Evolutionary conservation across 306 rosid genomes (phyloP).

Genomic region (Trifolium pratense): DNA sequence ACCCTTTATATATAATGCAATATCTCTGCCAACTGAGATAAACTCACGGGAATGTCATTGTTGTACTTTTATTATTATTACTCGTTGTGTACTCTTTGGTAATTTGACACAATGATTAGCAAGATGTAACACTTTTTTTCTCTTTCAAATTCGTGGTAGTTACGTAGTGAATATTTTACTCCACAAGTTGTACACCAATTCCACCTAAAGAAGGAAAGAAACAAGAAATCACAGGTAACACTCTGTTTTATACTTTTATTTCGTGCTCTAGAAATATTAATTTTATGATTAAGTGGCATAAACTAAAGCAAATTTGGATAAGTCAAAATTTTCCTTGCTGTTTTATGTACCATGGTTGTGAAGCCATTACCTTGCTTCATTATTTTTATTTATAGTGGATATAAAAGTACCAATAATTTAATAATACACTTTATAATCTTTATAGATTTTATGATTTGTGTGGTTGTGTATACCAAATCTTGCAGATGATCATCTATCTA

Average conservation of each 20-base stretch:
- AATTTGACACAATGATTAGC: not conserved
- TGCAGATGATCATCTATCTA: not conserved
- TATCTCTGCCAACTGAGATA: no score
- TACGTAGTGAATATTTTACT: slow-evolving; percentile 52
- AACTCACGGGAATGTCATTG: no score
- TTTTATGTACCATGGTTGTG: slow-evolving; percentile 1
- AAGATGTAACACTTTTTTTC: slow-evolving; percentile 42
- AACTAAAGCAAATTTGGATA: slow-evolving; percentile 5
- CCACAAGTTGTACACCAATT: slow-evolving; percentile 30
- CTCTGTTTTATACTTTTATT: not conserved
- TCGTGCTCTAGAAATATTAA: not conserved
- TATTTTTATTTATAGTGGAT: slow-evolving; percentile 30
- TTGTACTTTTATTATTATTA: no score
- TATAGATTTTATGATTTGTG: not conserved
- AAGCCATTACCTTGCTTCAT: slow-evolving; percentile 10
- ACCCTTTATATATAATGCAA: no score
- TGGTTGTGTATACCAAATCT: slow-evolving; percentile 8
- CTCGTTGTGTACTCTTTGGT: no score
- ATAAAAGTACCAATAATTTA: slow-evolving; percentile 9
- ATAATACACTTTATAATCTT: slow-evolving; percentile 7
- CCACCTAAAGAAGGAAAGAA: slow-evolving; percentile 38
- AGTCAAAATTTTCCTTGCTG: slow-evolving; percentile 22
- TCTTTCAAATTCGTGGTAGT: slow-evolving; percentile 50
- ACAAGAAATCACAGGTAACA: not conserved
- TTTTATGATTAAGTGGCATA: slow-evolving; percentile 8